Percentiles rank a stretch among this genome's conserved stretches.
phyloP scores from a whole-genome alignment of 352 stramenopile species.

The Pythium aquatile region DNA sequence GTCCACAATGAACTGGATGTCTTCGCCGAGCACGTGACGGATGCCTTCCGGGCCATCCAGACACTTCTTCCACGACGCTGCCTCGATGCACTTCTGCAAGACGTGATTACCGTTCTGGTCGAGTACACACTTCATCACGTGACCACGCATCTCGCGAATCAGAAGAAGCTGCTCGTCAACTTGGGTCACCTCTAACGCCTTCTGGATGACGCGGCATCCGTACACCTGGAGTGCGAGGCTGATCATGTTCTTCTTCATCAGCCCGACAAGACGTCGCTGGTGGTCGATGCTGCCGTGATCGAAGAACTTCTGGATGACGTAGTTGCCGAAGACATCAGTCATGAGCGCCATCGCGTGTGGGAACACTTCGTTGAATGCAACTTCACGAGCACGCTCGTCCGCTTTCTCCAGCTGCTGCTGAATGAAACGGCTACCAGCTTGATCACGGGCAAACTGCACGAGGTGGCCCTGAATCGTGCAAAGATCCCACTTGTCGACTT shows the following conservation, averaged over 20 bases:
- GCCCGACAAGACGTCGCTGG: slow-evolving; percentile 77
- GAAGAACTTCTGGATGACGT: slow-evolving; percentile 98
- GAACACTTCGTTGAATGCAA: slow-evolving; percentile 84
- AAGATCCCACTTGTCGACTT: slow-evolving; percentile 83
- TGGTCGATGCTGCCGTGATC: slow-evolving; percentile 91
- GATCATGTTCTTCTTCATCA: slow-evolving; percentile 94
- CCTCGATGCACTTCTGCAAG: slow-evolving; percentile 98
- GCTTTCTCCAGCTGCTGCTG: slow-evolving; percentile 88
- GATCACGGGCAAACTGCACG: slow-evolving; percentile 83
- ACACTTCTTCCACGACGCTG: slow-evolving; percentile 50
- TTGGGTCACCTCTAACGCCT: slow-evolving; percentile 80
- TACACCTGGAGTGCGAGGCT: slow-evolving; percentile 95
- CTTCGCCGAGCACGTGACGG: slow-evolving; percentile 59
- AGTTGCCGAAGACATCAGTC: slow-evolving; percentile 98
- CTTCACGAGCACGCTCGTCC: slow-evolving; percentile 60
- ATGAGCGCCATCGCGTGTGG: slow-evolving; percentile 80
- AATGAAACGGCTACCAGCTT: slow-evolving; percentile 85
- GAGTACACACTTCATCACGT: slow-evolving; percentile 93
- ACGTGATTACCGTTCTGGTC: slow-evolving; percentile 99
- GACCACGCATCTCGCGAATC: slow-evolving; percentile 75
- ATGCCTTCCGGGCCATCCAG: slow-evolving; percentile 16
- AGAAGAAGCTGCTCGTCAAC: slow-evolving; percentile 72
- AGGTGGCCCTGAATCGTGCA: slow-evolving; percentile 81
- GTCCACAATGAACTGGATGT: slow-evolving; percentile 98
- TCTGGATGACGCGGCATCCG: slow-evolving; percentile 97